Evolutionary conservation across 768 basidiomycete genomes (phyloP).

Genomic region (Tricholoma hemisulphureum): DNA sequence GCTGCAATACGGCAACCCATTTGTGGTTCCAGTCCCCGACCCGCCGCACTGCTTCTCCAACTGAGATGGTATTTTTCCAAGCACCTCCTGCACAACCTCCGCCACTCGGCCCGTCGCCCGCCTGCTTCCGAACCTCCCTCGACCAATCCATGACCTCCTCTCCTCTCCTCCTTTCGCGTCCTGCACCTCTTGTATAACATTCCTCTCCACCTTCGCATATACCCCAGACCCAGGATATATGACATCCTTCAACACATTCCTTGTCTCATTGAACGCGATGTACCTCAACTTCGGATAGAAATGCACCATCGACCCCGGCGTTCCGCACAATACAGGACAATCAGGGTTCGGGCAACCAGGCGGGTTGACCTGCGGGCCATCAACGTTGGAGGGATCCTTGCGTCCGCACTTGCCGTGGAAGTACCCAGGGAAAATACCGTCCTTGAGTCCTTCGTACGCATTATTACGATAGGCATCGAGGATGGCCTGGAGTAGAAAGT

Average conservation of each 20-base stretch:
- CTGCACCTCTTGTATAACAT: constrained; percentile 37
- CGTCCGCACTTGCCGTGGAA: constrained; percentile 78
- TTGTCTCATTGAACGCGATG: constrained; percentile 49
- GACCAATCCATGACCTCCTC: constrained; percentile 10
- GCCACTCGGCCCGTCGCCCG: constrained; percentile 12
- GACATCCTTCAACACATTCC: constrained; percentile 31
- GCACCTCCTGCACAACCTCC: constrained; percentile 26
- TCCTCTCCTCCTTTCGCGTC: constrained; percentile 2
- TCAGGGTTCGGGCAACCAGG: constrained; percentile 76
- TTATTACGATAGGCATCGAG: constrained; percentile 42
- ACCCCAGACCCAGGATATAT: constrained; percentile 37
- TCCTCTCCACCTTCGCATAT: constrained; percentile 43
- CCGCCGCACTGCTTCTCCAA: constrained; percentile 49
- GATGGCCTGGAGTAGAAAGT: constrained; percentile 46
- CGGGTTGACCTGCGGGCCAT: constrained; percentile 43
- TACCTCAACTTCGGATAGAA: constrained; percentile 50
- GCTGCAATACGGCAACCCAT: constrained; percentile 47
- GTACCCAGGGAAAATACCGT: constrained; percentile 63
- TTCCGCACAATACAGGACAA: constrained; percentile 77
- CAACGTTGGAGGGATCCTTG: constrained; percentile 31
- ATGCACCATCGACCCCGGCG: constrained; percentile 77
- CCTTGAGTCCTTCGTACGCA: constrained; percentile 45
- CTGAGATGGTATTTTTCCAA: constrained; percentile 28
- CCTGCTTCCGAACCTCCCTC: constrained; percentile 11
- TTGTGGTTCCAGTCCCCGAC: constrained; percentile 21